phyloP scores from a whole-genome alignment of 1,284 basidiomycete genomes.

The Anthracocystis setariae region DNA sequence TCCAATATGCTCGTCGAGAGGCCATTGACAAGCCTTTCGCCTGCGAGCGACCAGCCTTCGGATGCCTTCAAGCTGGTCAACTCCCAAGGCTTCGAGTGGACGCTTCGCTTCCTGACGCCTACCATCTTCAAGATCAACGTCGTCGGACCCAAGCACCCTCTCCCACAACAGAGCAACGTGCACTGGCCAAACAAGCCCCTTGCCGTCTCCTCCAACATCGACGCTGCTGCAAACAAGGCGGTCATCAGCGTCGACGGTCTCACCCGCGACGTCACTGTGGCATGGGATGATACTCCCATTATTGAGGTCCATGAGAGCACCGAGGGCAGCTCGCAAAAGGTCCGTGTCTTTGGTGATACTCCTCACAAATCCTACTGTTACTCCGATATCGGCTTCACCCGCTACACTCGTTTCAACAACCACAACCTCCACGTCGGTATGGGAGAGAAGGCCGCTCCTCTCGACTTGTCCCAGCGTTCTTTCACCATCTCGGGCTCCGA shows the following conservation, averaged over 20 bases:
- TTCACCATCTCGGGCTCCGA: conserved; percentile 68
- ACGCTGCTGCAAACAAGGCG: conserved; percentile 31
- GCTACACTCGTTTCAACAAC: conserved; percentile 45
- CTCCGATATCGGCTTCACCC: conserved; percentile 67
- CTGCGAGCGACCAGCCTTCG: conserved; percentile 21
- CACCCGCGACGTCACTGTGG: conserved; percentile 32
- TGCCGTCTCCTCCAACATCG: conserved; percentile 59
- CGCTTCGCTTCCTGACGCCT: conserved; percentile 65
- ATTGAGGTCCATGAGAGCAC: conserved; percentile 60
- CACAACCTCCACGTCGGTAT: conserved; percentile 68
- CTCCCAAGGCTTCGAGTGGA: conserved; percentile 64
- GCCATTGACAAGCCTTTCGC: conserved; percentile 34
- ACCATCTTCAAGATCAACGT: conserved; percentile 66
- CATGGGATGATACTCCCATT: conserved; percentile 56
- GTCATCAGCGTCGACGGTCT: conserved; percentile 47
- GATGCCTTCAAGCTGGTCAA: conserved; percentile 48
- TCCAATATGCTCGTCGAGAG: conserved; percentile 43
- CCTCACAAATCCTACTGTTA: conserved; percentile 68
- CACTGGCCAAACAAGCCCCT: conserved; percentile 54
- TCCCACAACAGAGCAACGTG: conserved; percentile 69
- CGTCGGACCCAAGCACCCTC: conserved; percentile 66
- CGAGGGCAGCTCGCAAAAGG: conserved; percentile 33
- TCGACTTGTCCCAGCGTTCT: conserved; percentile 67
- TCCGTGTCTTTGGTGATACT: conserved; percentile 66
- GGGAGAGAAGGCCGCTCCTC: conserved; percentile 69